Evolutionary conservation across 1,139 yeast genomes (phyloP).

Genomic region (Taphrina pruni): DNA sequence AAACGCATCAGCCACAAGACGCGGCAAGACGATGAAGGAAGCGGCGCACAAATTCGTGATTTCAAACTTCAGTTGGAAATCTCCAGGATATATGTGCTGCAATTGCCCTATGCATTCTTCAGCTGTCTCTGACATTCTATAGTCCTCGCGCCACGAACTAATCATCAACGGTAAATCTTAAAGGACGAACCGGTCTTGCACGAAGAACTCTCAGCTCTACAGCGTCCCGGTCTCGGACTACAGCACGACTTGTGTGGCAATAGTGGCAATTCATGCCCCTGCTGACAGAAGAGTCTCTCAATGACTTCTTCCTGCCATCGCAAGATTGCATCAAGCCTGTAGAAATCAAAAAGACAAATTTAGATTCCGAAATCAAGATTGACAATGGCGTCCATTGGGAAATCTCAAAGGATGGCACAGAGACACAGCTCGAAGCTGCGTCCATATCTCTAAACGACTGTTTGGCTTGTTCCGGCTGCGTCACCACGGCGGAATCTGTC

Average conservation of each 20-base stretch:
- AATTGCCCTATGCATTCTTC: too few species aligned
- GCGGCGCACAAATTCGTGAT: not conserved
- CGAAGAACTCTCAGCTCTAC: too few species aligned
- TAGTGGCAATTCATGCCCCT: slow-evolving; percentile 29
- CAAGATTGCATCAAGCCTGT: slow-evolving; percentile 93
- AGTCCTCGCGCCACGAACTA: too few species aligned
- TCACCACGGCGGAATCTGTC: slow-evolving; percentile 94
- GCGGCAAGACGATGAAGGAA: not conserved
- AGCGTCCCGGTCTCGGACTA: too few species aligned
- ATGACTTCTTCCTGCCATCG: slow-evolving; percentile 93
- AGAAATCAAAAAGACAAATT: slow-evolving; percentile 36
- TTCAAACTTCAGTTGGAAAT: too few species aligned
- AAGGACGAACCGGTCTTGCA: too few species aligned
- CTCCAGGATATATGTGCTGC: too few species aligned
- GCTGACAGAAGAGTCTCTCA: slow-evolving; percentile 53
- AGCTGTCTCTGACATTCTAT: too few species aligned
- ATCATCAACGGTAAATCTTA: too few species aligned
- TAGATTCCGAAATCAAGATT: slow-evolving; percentile 67
- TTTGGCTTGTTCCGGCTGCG: slow-evolving; percentile 95
- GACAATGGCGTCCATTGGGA: slow-evolving; percentile 73
- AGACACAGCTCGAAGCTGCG: slow-evolving; percentile 69
- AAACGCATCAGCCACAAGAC: not conserved
- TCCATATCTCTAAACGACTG: slow-evolving; percentile 91
- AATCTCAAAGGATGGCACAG: slow-evolving; percentile 53
- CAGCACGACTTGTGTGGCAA: slow-evolving; percentile 8